A percentile compares a stretch with the other conserved stretches of the same genome.
Conservation (phyloP, 352 stramenopile genomes). For the Pythium utonaiense region DNA sequence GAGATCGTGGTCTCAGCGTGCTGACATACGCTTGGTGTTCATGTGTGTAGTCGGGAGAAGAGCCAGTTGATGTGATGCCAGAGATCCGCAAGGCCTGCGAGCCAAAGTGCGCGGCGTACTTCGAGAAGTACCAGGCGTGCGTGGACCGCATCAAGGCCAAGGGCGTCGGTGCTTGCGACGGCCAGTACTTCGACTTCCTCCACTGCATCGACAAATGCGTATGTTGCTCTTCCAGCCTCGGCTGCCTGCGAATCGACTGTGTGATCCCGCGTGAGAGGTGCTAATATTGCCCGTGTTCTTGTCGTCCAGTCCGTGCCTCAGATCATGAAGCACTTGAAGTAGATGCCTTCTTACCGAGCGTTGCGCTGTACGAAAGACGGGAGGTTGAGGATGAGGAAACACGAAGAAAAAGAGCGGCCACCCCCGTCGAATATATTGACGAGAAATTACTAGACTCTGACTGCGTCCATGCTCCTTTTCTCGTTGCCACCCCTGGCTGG, state of each 20-base stretch:
- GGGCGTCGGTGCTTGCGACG: conserved; percentile 91
- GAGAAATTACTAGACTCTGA: conserved; percentile 9
- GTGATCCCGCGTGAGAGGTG: no score
- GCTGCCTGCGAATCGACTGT: no score
- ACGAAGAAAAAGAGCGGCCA: background rate
- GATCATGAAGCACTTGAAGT: conserved; percentile 95
- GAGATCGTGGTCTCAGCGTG: background rate
- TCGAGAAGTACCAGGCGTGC: conserved; percentile 90
- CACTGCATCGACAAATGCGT: conserved; percentile 96
- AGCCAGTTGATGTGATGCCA: conserved; percentile 92
- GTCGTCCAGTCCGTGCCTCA: conserved; percentile 84
- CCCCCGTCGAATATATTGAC: conserved; percentile 24
- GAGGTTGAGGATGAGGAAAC: conserved; percentile 8
- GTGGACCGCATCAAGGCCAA: conserved; percentile 89
- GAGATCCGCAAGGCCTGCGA: conserved; percentile 91
- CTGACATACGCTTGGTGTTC: background rate
- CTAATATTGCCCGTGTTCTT: conserved; percentile 10
- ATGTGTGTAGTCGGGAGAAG: conserved; percentile 62
- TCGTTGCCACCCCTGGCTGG: background rate
- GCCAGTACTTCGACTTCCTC: conserved; percentile 95
- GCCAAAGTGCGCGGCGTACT: conserved; percentile 86
- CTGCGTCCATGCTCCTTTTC: background rate
- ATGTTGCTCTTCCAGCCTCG: conserved; percentile 24
- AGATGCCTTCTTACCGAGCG: conserved; percentile 25
- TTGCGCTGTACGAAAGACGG: conserved; percentile 16